Evolutionary conservation across 208 protist genomes (phyloP), one percentile per base, ranked within the genome.

Genomic region (Trichomonas tenax): DNA sequence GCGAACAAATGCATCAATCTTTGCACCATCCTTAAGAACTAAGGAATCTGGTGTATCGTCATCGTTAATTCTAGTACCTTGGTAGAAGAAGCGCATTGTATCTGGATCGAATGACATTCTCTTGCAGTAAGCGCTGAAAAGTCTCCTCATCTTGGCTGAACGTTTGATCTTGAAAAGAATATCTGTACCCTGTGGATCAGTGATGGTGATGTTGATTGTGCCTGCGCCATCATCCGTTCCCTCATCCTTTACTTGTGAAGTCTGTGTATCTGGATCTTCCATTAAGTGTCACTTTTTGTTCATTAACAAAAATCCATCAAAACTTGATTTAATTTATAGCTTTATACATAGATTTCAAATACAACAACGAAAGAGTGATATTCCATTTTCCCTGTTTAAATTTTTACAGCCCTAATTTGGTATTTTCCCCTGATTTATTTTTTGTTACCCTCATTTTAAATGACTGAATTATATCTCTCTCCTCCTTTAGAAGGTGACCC

Each of bases 111-210:
- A 26, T 31, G 10, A n/a, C 11, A 40, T 40, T 41, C 93, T 21
- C 23, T 63, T 82, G 49, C 93, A 96, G 36, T 51, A 96, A 4
- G 49, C 93, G 49, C 44, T 81, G 38, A 96, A 82, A 31, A 96
- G 38, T 44, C 40, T 38, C 38, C 51, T 41, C 51, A 96, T 82
- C 51, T 96, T 96, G 10, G 93, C 51, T 14, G 49, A 40, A 41
- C 44, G 15, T 49, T 96, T 96, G 23, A 96, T 49, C 63, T 82
- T 96, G 40, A 96, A 96, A 49, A 81, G 63, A 82, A 96, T 46
- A 41, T 96, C 93, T 82, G 34, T 38, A 21, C 93, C 93, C 34
- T 96, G 49, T 45, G 46, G 93, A 44, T 63, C 93, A 34, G 63
- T 96, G 17, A 96, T 81, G 81, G 34, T 82, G 10, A 96, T 41